These are phyloP conservation scores for Globisporangium cylindrosporum DNA, from an alignment of 352 stramenopile genomes.

Conservation along the genomic window DNA sequence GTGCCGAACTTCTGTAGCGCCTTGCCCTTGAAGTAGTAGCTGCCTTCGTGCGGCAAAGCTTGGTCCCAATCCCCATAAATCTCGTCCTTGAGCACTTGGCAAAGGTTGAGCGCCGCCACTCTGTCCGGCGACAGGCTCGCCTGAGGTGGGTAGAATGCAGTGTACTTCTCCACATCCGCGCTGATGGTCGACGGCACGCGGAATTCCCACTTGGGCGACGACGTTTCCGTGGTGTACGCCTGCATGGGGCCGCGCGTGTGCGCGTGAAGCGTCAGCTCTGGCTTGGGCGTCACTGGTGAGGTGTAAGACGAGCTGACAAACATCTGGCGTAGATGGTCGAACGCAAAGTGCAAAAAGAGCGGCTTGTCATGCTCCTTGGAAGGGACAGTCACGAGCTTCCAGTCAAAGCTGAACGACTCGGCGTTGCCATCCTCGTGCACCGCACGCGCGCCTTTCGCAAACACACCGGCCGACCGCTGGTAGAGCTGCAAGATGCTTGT, in stretches of 20 bases:
- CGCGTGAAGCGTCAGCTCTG: conserved; percentile 59
- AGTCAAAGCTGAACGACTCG: conserved; percentile 63
- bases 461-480: conserved; percentile 52
- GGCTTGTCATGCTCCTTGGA: background rate
- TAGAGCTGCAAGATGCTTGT: conserved; percentile 59
- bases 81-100: conserved; percentile 48
- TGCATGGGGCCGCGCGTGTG: conserved; percentile 71
- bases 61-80: conserved; percentile 64
- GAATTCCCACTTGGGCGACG: conserved; percentile 44
- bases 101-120: conserved; percentile 36
- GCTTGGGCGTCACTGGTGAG: conserved; percentile 27
- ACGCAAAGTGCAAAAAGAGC: conserved; percentile 62
- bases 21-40: conserved; percentile 88
- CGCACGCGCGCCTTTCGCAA: conserved; percentile 27
- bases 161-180: conserved; percentile 40
- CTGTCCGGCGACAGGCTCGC: conserved; percentile 30
- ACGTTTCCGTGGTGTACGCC: conserved; percentile 34
- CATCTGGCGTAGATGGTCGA: conserved; percentile 60
- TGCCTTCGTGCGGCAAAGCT: conserved; percentile 52
- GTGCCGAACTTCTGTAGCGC: conserved; percentile 72
- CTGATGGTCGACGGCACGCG: conserved; percentile 36
- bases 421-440: conserved; percentile 21
- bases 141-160: conserved; percentile 46
- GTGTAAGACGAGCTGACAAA: conserved; percentile 29
- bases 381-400: conserved; percentile 28